Evolutionary conservation across 169 alveolate species (phyloP), one percentile per base, ranked within the genome.

Genomic region (Plasmodium billcollinsi): DNA sequence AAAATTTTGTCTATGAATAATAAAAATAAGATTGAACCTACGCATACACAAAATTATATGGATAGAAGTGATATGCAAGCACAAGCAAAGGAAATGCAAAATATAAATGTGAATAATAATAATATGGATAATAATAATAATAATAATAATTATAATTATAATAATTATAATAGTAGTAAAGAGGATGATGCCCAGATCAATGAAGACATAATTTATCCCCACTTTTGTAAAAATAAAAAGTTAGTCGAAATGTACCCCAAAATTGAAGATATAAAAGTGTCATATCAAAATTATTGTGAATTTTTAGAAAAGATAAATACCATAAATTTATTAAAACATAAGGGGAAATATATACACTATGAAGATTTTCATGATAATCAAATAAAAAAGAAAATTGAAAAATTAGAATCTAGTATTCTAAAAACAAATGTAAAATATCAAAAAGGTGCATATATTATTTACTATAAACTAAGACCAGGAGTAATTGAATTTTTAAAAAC

Each of bases 401-500:
- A 90, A 45, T 89, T 93, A 26, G 96, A 93, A 74, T 49, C 54
- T 15, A 76, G 92, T 9, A 65, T 93, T 4, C 39, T 93, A 39
- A 88, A 88, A 52, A 91, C 95, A 11, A 73, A 72, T 56, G 92
- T 89, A 58, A 74, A 88, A 59, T 85, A 93, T 63, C 93, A 91
- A 49, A 54, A 69, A 74, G 95, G 92, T 9, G 89, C 50, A 29
- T 90, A 76, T 62, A 83, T 80, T 14, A 80, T 88, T 33, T 95
- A 80, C 62, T 94, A 93, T 45, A 94, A 94, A 74, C 89, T 95
- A 39, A 92, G 97, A 83, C 97, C 97, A n/a, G 97, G 97, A 6
- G 97, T 95, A 0, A 88, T 93, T 66, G 83, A 94, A 59, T 94
- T 95, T 88, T 66, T 95, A 52, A 80, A 80, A 66, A 58, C 72